phyloP scores from a whole-genome alignment of 2,329 filamentous ascomycete species.

The Alternaria sp. region DNA sequence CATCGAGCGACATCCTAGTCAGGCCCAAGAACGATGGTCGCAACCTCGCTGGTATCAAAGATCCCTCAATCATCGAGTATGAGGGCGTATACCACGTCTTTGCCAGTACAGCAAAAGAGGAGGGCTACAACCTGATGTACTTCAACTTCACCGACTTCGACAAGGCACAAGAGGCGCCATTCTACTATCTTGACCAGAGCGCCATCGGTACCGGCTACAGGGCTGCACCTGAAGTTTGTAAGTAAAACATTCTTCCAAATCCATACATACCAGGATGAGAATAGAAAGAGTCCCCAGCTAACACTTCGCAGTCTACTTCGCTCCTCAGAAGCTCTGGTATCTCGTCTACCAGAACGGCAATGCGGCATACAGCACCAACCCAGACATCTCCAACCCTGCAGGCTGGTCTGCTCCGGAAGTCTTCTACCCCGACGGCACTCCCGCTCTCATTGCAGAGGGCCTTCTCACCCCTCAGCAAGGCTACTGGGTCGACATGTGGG shows the following conservation, averaged over 20 bases:
- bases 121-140: constrained; percentile 51
- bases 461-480: constrained; percentile 35
- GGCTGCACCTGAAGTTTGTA: constrained; percentile 50
- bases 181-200: constrained; percentile 50
- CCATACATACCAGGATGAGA: not conserved
- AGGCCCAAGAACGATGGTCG: constrained; percentile 37
- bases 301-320: constrained; percentile 43
- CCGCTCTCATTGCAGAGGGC: constrained; percentile 41
- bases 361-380: constrained; percentile 53
- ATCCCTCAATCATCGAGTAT: constrained; percentile 42
- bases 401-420: constrained; percentile 49
- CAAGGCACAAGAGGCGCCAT: constrained; percentile 39
- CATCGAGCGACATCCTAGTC: constrained; percentile 34
- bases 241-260: not conserved
- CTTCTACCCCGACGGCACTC: constrained; percentile 45
- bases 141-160: constrained; percentile 50
- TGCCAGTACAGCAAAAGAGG: constrained; percentile 45
- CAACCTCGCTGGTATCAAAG: constrained; percentile 40
- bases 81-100: constrained; percentile 54
- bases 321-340: constrained; percentile 52
- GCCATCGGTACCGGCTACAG: constrained; percentile 50
- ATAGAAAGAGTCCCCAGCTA: not conserved
- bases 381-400: constrained; percentile 48
- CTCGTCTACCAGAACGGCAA: constrained; percentile 53
- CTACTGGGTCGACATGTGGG: constrained; percentile 55